These are phyloP conservation scores for Neospermospora avenae DNA, from an alignment of 2,329 filamentous ascomycete genomes.

Conservation along the genomic window DNA sequence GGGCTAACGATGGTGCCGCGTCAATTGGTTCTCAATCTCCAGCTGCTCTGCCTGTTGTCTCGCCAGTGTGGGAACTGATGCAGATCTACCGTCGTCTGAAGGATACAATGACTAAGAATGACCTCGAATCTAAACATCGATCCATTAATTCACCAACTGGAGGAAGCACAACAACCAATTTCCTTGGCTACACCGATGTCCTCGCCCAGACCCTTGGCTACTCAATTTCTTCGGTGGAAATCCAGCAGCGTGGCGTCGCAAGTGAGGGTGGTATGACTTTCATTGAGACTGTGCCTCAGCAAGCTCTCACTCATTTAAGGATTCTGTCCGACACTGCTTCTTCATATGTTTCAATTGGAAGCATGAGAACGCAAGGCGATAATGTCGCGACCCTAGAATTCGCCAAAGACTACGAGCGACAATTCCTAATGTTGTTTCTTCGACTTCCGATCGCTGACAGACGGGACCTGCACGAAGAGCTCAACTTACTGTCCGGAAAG, in stretches of 20 bases:
- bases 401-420: slow-evolving; percentile 62
- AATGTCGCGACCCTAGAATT: slow-evolving; percentile 66
- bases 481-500: slow-evolving; percentile 15
- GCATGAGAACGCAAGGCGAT: slow-evolving; percentile 57
- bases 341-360: slow-evolving; percentile 77
- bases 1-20: slow-evolving; percentile 36
- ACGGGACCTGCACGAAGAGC: not conserved
- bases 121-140: slow-evolving; percentile 42
- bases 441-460: not conserved
- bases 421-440: slow-evolving; percentile 70
- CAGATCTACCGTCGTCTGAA: slow-evolving; percentile 58
- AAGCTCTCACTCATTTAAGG: slow-evolving; percentile 80
- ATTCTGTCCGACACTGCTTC: slow-evolving; percentile 84
- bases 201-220: slow-evolving; percentile 69
- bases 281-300: slow-evolving; percentile 78
- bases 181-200: slow-evolving; percentile 54
- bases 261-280: slow-evolving; percentile 70
- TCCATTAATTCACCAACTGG: not conserved
- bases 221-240: slow-evolving; percentile 85
- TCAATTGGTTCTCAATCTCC: slow-evolving; percentile 38
- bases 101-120: slow-evolving; percentile 56
- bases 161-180: slow-evolving; percentile 34
- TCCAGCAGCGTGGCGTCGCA: slow-evolving; percentile 83
- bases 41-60: slow-evolving; percentile 36
- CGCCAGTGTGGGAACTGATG: slow-evolving; percentile 51